Conservation (phyloP, 306 rosid species). For the Canavalia ensiformis region DNA sequence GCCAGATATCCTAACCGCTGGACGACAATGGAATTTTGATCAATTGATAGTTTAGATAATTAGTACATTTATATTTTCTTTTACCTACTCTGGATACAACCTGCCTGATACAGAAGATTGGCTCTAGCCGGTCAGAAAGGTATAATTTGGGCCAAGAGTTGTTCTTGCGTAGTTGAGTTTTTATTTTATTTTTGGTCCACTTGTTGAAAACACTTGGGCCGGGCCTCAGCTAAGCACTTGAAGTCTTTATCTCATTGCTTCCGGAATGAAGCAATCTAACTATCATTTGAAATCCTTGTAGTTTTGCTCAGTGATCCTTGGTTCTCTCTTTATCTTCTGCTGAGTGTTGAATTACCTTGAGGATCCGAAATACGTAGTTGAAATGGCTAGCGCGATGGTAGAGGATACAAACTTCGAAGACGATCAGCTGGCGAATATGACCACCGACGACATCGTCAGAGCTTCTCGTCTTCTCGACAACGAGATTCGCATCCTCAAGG, state of each 20-base stretch:
- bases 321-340: not conserved
- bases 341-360: not conserved
- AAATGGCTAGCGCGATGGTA: constrained; percentile 80
- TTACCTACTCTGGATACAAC: no score
- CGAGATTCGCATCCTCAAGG: constrained; percentile 94
- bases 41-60: no score
- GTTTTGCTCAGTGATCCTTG: not conserved
- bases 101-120: no score
- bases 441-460: constrained; percentile 76
- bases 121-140: no score
- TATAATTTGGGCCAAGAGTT: no score
- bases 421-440: constrained; percentile 79
- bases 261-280: no score
- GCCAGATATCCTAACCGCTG: constrained; percentile 83
- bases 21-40: constrained; percentile 46
- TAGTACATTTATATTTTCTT: no score
- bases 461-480: constrained; percentile 92
- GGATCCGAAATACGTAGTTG: not conserved
- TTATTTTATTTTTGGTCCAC: no score
- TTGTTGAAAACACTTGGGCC: no score
- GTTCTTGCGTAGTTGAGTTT: no score
- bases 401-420: constrained; percentile 87
- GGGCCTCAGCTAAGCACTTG: no score
- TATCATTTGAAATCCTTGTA: not conserved
- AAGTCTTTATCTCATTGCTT: no score